Conservation (phyloP, 2,329 filamentous ascomycete genomes). For the Aureobasidium leucospermi region DNA sequence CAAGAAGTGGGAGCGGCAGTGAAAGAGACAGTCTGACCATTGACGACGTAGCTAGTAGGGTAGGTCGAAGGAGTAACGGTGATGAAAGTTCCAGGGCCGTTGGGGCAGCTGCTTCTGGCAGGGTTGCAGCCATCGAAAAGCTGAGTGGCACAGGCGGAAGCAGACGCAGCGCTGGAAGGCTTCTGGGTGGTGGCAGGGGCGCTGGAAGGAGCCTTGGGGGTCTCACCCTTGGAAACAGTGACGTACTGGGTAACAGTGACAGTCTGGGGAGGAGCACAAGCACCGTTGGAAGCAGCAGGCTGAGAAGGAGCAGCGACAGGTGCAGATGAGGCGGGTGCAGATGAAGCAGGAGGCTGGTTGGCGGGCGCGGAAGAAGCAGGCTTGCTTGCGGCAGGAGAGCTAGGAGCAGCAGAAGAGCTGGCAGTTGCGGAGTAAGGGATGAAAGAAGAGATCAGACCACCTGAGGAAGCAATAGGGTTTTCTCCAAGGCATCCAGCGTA, state of each 20-base stretch:
- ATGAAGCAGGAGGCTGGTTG: too few species aligned
- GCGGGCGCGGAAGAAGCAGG: background rate
- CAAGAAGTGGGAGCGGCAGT: background rate
- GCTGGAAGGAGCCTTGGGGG: background rate
- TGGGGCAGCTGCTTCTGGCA: background rate
- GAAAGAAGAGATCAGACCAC: constrained; percentile 12
- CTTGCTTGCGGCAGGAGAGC: background rate
- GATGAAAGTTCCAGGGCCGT: background rate
- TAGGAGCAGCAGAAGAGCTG: background rate
- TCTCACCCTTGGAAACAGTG: background rate
- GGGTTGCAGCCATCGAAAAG: background rate
- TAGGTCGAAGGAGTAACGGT: constrained; percentile 11
- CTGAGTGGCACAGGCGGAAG: background rate
- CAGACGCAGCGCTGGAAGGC: background rate
- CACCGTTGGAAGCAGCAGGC: background rate
- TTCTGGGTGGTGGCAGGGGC: background rate
- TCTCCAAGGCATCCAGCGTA: constrained; percentile 10
- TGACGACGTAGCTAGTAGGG: background rate
- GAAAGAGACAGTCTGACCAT: background rate
- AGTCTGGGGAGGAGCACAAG: background rate
- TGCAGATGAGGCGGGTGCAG: background rate
- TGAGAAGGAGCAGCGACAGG: background rate
- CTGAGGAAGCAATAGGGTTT: background rate
- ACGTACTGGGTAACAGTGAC: constrained; percentile 4
- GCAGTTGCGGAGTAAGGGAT: background rate